Percentiles rank a stretch among this genome's conserved stretches.
phyloP scores from a whole-genome alignment of 139 green algal species.

The Nannochloris sp. region DNA sequence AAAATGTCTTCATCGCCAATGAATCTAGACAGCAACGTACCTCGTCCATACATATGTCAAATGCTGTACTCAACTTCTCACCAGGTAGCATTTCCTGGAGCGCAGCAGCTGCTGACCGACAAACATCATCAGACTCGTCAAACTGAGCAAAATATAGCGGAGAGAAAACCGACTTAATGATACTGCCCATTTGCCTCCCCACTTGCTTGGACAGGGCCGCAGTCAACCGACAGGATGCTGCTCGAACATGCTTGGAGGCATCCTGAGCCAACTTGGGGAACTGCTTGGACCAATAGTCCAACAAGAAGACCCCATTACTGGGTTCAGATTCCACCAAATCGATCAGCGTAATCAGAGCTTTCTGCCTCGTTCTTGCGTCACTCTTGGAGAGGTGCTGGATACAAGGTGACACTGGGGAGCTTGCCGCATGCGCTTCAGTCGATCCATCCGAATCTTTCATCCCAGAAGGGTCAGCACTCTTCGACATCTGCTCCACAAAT shows the following conservation, averaged over 20 bases:
- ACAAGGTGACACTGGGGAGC: conserved; percentile 30
- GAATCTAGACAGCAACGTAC: conserved; percentile 13
- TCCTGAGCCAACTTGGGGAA: conserved; percentile 61
- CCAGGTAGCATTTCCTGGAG: conserved; percentile 47
- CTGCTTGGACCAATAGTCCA: conserved; percentile 60
- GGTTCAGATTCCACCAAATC: conserved; percentile 25
- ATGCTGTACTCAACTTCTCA: conserved; percentile 35
- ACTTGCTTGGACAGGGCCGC: conserved; percentile 23
- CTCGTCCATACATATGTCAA: conserved; percentile 42
- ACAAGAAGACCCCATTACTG: conserved; percentile 20
- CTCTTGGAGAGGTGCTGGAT: conserved; percentile 67
- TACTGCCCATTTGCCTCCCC: conserved; percentile 33
- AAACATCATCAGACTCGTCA: conserved; percentile 54
- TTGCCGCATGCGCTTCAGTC: background rate
- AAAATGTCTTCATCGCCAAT: too few relatives aligned
- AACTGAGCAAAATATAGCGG: conserved; percentile 57
- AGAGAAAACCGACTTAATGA: conserved; percentile 39
- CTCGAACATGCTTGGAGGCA: conserved; percentile 48
- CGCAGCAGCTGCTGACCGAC: conserved; percentile 30
- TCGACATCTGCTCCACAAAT: conserved; percentile 11
- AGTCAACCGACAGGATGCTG: conserved; percentile 37
- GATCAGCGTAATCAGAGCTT: conserved; percentile 63
- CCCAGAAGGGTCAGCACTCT: background rate
- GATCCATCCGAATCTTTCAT: too few relatives aligned
- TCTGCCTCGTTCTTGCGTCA: conserved; percentile 71